These are phyloP conservation scores for Alternaria rosae DNA, from an alignment of 2,329 filamentous ascomycete species.

Conservation along the genomic window DNA sequence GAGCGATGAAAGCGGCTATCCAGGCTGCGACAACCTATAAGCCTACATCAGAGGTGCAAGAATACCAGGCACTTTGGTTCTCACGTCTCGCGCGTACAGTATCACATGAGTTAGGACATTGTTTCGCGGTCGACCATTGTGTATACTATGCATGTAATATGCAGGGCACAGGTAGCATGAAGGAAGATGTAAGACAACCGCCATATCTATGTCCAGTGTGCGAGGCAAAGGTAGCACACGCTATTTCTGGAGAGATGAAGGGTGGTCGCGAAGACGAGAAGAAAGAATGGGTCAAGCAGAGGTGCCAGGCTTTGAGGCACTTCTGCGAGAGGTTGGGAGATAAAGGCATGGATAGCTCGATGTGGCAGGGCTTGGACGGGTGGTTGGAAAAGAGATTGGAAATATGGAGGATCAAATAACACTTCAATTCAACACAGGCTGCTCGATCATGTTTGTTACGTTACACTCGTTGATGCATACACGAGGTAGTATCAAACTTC, in stretches of 20 bases:
- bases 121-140: slow-evolving; percentile 71
- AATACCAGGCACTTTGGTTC: slow-evolving; percentile 62
- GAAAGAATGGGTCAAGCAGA: slow-evolving; percentile 37
- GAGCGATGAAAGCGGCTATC: slow-evolving; percentile 23
- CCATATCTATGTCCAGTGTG: slow-evolving; percentile 70
- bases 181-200: slow-evolving; percentile 68
- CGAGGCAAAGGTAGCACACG: slow-evolving; percentile 58
- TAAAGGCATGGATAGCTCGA: slow-evolving; percentile 33
- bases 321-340: slow-evolving; percentile 55
- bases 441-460: too few species aligned
- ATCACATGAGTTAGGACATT: slow-evolving; percentile 72
- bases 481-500: too few species aligned
- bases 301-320: slow-evolving; percentile 50
- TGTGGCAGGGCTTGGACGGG: slow-evolving; percentile 28
- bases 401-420: too few species aligned
- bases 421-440: too few species aligned
- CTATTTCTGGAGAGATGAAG: slow-evolving; percentile 28
- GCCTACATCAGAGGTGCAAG: slow-evolving; percentile 18
- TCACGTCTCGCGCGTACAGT: slow-evolving; percentile 61
- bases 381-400: slow-evolving; percentile 22
- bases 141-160: slow-evolving; percentile 70
- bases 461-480: too few species aligned
- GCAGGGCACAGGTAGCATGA: slow-evolving; percentile 65
- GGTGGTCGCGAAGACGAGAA: slow-evolving; percentile 31
- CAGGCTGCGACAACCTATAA: slow-evolving; percentile 18